A percentile compares a stretch with the other conserved stretches of the same genome.
Conservation (phyloP, 1,284 basidiomycete genomes). For the Amylostereum areolatum region DNA sequence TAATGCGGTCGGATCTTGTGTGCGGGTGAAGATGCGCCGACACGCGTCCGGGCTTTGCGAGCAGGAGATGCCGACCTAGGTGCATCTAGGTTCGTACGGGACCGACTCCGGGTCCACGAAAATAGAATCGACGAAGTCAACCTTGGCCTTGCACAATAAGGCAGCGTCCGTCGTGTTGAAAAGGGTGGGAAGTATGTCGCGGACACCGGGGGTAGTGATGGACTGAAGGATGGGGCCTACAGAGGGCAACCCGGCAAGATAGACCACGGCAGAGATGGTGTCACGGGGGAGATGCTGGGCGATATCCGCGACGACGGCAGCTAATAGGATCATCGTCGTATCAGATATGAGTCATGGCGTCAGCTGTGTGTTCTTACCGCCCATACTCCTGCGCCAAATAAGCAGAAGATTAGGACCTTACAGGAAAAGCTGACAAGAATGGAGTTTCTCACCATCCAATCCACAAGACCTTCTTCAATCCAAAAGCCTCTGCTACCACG, state of each 20-base stretch:
- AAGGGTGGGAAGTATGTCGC: not conserved
- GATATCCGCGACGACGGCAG: not conserved
- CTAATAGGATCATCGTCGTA: too few relatives aligned
- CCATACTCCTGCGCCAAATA: conserved; percentile 1
- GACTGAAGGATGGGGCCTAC: not conserved
- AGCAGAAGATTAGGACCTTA: conserved; percentile 7
- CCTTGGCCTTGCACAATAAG: not conserved
- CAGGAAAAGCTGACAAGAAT: not conserved
- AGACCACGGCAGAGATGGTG: not conserved
- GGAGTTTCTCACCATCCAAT: conserved; percentile 23
- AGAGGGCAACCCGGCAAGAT: not conserved
- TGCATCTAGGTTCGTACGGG: not conserved
- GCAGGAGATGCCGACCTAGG: not conserved
- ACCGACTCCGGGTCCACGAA: not conserved
- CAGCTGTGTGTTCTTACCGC: conserved; percentile 1
- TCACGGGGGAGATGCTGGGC: not conserved
- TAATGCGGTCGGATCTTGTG: not conserved
- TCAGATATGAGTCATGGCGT: too few relatives aligned
- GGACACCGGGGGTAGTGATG: not conserved
- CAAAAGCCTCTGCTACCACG: conserved; percentile 20
- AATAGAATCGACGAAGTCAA: not conserved
- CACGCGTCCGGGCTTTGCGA: not conserved
- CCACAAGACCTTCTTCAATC: conserved; percentile 16
- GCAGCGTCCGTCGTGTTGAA: conserved; percentile 3
- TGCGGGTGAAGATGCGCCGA: not conserved